Evolutionary conservation across 371 early-diverging fungal species (phyloP).

Genomic region (Blastocladiella emersonii): DNA sequence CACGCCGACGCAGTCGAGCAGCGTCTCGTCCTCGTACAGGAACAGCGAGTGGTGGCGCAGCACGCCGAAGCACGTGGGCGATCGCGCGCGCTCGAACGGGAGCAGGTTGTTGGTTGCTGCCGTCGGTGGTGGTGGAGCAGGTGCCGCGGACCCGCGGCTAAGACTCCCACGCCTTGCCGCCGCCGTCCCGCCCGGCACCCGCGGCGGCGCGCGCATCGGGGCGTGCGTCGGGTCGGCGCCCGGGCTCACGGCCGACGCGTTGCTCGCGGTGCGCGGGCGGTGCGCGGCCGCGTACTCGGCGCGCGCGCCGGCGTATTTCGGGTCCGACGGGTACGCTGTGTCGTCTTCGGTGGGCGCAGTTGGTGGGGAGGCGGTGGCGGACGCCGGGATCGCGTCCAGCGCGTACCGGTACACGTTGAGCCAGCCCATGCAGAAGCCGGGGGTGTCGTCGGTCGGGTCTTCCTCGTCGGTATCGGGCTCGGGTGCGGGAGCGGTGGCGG

Average conservation of each 20-base stretch:
- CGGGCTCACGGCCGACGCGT: no score
- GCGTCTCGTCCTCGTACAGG: constrained; percentile 68
- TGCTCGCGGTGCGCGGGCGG: neutral
- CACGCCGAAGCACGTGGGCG: constrained; percentile 53
- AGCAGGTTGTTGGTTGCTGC: no score
- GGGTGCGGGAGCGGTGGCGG: no score
- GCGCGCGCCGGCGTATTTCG: neutral
- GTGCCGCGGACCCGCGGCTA: no score
- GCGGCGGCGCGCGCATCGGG: no score
- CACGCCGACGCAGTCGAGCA: constrained; percentile 61
- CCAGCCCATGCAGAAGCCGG: neutral
- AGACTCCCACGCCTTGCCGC: no score
- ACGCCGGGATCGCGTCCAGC: neutral
- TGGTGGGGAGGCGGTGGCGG: neutral
- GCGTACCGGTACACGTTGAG: neutral
- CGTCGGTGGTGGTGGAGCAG: no score
- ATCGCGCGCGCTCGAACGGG: neutral
- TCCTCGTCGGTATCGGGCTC: no score
- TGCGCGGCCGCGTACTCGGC: neutral
- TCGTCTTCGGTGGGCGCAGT: neutral
- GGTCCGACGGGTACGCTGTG: neutral
- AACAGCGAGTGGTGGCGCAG: constrained; percentile 63
- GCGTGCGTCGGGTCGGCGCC: no score
- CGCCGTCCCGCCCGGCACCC: no score
- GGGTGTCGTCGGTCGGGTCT: neutral